Conservation (phyloP, 2,329 filamentous ascomycete species). For the Diatrype stigma region DNA sequence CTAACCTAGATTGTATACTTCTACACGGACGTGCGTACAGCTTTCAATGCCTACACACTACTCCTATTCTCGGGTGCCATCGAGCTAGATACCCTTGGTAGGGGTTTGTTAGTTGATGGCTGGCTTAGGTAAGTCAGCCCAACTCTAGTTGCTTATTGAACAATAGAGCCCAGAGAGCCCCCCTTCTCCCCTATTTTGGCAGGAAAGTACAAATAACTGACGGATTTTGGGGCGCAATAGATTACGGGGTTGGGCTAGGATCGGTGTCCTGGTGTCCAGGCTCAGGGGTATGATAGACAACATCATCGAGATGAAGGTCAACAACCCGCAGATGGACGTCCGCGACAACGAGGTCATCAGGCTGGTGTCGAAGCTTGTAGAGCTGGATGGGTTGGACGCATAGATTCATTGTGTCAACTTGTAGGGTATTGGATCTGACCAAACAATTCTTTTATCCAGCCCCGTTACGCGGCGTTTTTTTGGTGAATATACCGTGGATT, state of each 20-base stretch:
- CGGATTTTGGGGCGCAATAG: no score
- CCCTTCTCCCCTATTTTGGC: neutral
- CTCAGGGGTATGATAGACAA: conserved; percentile 83
- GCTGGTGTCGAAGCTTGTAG: conserved; percentile 75
- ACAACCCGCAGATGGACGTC: conserved; percentile 62
- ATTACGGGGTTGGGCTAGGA: conserved; percentile 87
- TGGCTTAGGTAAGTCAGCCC: conserved; percentile 58
- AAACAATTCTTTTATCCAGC: no score
- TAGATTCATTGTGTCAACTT: conserved; percentile 27
- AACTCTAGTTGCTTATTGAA: neutral
- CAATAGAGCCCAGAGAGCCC: neutral
- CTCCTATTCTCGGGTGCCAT: conserved; percentile 86
- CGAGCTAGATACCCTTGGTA: conserved; percentile 78
- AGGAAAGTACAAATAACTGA: neutral
- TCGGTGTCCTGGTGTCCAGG: conserved; percentile 82
- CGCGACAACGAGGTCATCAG: conserved; percentile 65
- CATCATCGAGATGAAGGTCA: conserved; percentile 74
- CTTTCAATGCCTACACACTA: conserved; percentile 85
- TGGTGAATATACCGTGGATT: no score
- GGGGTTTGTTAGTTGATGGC: conserved; percentile 85
- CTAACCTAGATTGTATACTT: conserved; percentile 4
- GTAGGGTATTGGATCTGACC: no score
- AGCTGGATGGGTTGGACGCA: conserved; percentile 81
- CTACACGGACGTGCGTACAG: conserved; percentile 38
- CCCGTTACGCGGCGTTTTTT: no score